Evolutionary conservation across 805 yeast genomes (phyloP).

Genomic region (Kazachstania bromeliacearum): DNA sequence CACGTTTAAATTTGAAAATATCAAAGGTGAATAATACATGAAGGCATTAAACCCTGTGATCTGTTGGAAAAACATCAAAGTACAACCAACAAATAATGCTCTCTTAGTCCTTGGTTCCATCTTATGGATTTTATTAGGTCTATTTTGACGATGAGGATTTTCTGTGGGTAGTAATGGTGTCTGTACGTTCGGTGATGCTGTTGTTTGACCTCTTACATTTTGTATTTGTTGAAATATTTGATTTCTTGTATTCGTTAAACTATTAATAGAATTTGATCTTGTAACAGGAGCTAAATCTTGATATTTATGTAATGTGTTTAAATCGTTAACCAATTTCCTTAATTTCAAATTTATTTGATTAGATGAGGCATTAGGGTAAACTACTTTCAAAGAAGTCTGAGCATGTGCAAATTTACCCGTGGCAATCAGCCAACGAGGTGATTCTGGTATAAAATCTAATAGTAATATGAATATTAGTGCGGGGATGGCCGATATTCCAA

Average conservation of each 20-base stretch:
- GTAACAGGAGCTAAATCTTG: constrained; percentile 12
- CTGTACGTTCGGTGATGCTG: not conserved
- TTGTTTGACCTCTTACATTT: not conserved
- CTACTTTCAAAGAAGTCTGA: constrained; percentile 35
- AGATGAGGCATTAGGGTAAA: constrained; percentile 35
- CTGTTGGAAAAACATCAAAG: constrained; percentile 48
- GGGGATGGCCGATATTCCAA: constrained; percentile 33
- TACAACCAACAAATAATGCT: constrained; percentile 40
- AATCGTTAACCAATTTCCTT: constrained; percentile 39
- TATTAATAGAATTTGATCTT: not conserved
- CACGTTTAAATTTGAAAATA: constrained; percentile 43
- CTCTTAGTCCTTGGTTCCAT: constrained; percentile 30
- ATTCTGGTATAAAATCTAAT: constrained; percentile 40
- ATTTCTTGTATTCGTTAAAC: not conserved
- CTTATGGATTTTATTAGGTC: constrained; percentile 9
- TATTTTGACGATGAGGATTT: not conserved
- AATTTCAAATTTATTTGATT: constrained; percentile 39
- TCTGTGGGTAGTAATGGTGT: constrained; percentile 1
- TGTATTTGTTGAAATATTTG: not conserved
- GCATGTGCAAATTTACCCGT: constrained; percentile 29
- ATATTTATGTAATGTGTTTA: constrained; percentile 25
- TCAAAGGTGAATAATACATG: constrained; percentile 52
- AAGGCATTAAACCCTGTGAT: constrained; percentile 54
- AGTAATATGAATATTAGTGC: constrained; percentile 32
- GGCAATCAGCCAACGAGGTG: constrained; percentile 38